Percentiles rank a stretch among this genome's conserved stretches.
phyloP scores from a whole-genome alignment of 1,284 basidiomycete species.

The Irpex sp. region DNA sequence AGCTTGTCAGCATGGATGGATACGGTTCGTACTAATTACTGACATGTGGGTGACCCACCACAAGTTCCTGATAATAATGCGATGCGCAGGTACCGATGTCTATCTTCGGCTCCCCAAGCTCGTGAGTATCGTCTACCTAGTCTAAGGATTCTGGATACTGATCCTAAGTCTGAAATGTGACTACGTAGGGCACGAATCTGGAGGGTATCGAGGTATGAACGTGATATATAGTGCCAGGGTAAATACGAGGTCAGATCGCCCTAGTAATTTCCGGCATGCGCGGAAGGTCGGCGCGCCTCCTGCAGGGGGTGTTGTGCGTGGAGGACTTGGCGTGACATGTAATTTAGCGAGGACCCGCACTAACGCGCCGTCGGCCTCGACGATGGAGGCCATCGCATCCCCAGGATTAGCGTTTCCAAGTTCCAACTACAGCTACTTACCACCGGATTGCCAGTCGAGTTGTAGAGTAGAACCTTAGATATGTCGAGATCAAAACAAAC shows the following conservation, averaged over 20 bases:
- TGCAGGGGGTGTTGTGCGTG: background rate
- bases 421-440: no score
- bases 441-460: background rate
- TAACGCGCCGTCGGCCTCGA: background rate
- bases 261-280: background rate
- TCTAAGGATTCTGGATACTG: no score
- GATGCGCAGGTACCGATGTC: constrained; percentile 67
- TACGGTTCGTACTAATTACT: constrained; percentile 54
- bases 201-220: constrained; percentile 73
- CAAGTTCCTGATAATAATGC: background rate
- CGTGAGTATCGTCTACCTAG: constrained; percentile 39
- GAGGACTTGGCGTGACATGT: background rate
- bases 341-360: background rate
- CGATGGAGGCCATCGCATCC: background rate
- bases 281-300: background rate
- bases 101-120: constrained; percentile 80
- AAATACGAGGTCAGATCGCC: background rate
- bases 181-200: constrained; percentile 69
- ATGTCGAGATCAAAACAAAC: no score
- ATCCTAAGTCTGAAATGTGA: background rate
- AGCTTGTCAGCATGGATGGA: constrained; percentile 79
- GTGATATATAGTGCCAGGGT: no score
- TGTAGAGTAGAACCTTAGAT: no score
- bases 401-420: background rate
- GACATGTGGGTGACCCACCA: background rate